Conservation (phyloP, 345 rosid genomes). For the Rhodamnia argentea region DNA sequence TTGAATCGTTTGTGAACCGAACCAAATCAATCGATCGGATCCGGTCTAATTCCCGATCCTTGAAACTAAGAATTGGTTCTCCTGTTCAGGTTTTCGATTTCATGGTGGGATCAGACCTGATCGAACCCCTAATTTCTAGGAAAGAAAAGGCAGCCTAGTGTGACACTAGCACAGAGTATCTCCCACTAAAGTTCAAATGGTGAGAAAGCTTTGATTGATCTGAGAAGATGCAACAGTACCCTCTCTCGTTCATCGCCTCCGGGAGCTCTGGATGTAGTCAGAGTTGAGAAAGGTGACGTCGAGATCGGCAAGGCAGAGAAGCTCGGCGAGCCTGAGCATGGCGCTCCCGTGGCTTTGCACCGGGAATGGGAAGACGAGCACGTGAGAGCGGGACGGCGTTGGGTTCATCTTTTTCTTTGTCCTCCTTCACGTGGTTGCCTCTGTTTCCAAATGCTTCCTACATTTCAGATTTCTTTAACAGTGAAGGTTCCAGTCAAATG, state of each 20-base stretch:
- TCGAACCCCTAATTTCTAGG: no score
- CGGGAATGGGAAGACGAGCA: conserved; percentile 50
- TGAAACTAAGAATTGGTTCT: no score
- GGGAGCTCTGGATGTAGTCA: conserved; percentile 20
- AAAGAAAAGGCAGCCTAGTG: no score
- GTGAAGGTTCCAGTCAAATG: neutral
- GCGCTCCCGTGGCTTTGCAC: conserved; percentile 54
- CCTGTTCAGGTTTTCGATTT: no score
- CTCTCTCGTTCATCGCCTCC: neutral
- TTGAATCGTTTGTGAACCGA: no score
- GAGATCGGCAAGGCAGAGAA: conserved; percentile 26
- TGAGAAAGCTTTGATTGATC: neutral
- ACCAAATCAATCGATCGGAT: no score
- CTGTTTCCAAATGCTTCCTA: neutral
- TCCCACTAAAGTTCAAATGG: no score
- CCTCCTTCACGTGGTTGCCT: neutral
- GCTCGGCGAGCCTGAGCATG: conserved; percentile 55
- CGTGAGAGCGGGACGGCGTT: conserved; percentile 7
- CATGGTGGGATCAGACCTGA: no score
- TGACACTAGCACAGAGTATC: no score
- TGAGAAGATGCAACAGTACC: neutral
- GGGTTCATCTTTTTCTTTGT: neutral
- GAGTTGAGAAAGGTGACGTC: conserved; percentile 49
- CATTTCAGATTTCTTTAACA: neutral
- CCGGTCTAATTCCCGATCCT: no score